These are phyloP conservation scores for Stagonosporopsis rhizophila DNA, from an alignment of 2,329 filamentous ascomycete species.

Conservation along the genomic window DNA sequence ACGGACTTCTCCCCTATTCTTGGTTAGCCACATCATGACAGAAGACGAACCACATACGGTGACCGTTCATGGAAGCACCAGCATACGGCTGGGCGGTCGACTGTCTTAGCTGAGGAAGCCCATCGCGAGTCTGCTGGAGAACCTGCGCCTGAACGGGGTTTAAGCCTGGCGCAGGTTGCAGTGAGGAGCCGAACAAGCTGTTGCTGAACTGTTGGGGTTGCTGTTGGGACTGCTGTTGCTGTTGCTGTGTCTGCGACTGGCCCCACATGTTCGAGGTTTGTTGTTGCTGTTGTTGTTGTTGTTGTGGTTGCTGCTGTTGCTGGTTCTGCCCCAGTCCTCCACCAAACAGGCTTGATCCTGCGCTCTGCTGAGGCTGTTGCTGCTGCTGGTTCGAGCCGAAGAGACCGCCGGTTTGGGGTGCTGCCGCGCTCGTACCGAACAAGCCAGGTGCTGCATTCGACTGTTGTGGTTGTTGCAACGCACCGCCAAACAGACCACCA, in stretches of 20 bases:
- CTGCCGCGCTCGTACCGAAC: constrained; percentile 24
- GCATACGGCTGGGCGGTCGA: constrained; percentile 38
- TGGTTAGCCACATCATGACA: neutral
- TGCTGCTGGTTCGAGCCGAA: constrained; percentile 28
- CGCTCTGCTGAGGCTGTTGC: constrained; percentile 23
- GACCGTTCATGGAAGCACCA: constrained; percentile 36
- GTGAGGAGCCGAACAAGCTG: constrained; percentile 49
- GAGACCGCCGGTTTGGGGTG: constrained; percentile 32
- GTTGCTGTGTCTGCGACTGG: constrained; percentile 53
- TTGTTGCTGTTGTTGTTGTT: constrained; percentile 50
- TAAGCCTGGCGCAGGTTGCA: constrained; percentile 42
- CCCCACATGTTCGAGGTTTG: constrained; percentile 50
- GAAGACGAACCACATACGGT: constrained; percentile 29
- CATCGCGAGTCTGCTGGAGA: constrained; percentile 48
- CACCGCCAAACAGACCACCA: constrained; percentile 51
- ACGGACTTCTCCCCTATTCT: constrained; percentile 72
- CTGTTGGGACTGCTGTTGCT: constrained; percentile 49
- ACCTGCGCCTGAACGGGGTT: constrained; percentile 40
- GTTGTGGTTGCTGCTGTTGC: constrained; percentile 27
- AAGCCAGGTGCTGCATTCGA: constrained; percentile 43
- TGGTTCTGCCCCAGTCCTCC: constrained; percentile 16
- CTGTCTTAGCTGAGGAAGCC: constrained; percentile 45
- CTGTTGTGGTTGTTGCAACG: constrained; percentile 42
- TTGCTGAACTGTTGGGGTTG: constrained; percentile 49
- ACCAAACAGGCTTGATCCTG: constrained; percentile 33